Evolutionary conservation across 768 basidiomycete genomes (phyloP).

Genomic region (Suillus alpinus): DNA sequence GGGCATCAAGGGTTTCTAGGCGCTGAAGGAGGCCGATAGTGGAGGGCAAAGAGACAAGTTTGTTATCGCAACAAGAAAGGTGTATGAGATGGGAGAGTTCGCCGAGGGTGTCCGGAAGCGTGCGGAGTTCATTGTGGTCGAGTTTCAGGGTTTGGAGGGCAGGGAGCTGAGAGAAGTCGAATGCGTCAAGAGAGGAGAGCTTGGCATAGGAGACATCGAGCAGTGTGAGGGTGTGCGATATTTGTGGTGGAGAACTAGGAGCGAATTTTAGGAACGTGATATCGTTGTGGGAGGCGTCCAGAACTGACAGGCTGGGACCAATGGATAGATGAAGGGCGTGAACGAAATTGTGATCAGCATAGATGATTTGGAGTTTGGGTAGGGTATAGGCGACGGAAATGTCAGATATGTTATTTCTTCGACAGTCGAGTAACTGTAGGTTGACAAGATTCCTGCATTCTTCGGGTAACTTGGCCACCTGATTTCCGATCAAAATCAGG

Average conservation of each 20-base stretch:
- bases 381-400: conserved; percentile 66
- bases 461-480: conserved; percentile 67
- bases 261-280: conserved; percentile 74
- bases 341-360: conserved; percentile 81
- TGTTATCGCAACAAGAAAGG: conserved; percentile 90
- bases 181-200: conserved; percentile 77
- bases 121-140: conserved; percentile 83
- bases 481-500: conserved; percentile 85
- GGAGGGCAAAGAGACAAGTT: conserved; percentile 70
- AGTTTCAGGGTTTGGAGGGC: conserved; percentile 71
- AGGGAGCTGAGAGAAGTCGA: conserved; percentile 67
- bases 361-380: conserved; percentile 63
- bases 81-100: conserved; percentile 65
- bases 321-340: conserved; percentile 78
- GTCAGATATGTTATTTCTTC: conserved; percentile 81
- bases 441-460: conserved; percentile 53
- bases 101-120: conserved; percentile 81
- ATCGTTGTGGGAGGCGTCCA: conserved; percentile 87
- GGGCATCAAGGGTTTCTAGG: conserved; percentile 77
- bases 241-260: conserved; percentile 44
- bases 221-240: conserved; percentile 58
- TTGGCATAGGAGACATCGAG: conserved; percentile 89
- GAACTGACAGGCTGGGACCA: conserved; percentile 55
- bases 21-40: conserved; percentile 75
- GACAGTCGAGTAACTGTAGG: conserved; percentile 75